Base-by-base conservation (phyloP, 2,329 filamentous ascomycete species). In the Fusarium lyarnte region DNA sequence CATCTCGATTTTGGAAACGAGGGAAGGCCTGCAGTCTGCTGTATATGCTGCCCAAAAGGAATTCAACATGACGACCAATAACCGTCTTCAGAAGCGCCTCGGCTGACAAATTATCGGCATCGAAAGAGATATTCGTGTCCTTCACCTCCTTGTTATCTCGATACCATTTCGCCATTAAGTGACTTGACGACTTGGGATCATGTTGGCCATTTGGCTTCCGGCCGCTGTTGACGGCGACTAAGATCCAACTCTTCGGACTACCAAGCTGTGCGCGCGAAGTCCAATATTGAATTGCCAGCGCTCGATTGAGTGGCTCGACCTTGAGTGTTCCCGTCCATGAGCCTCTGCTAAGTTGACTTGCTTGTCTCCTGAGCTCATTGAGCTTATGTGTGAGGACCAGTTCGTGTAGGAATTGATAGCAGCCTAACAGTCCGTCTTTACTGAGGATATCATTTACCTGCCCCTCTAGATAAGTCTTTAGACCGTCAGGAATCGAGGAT, bases 201-300 rank as follows among this genome's bases (percentile, higher is more conserved):
- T 80, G 69, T 17, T 80, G 76, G 17, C 76, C 81, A 14, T 82
- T 82, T 45, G 81, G 79, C 63, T 85, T 86, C 59, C 84, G 85
- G 36, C 91, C 91, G 78, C 91, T 94, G 66, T 90, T 87, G 39
- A 97, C 89, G 14, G 94, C 95, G 55, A 99, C 86, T 72, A 98
- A 91, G 52, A 99, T 86, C 95, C 96, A 99, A 79, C 91, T 97
- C 84, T 97, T 97, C 21, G 88, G 86, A 2, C 89, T 89, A 43
- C 84, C 84, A 35, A 82, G 79, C 8, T 77, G 74, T 25, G 77
- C 72, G 17, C 91, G 89, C 55, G 89, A 87, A 21, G 89, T 86
- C 96, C 96, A 99, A 82, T 99, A 99, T 78, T 98, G 95, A 38
- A 99, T 88, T 14, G 94, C 90, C 64, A 99, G 84, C 33, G 92